phyloP scores from a whole-genome alignment of 2,329 filamentous ascomycete species.

The Amphichorda felina region DNA sequence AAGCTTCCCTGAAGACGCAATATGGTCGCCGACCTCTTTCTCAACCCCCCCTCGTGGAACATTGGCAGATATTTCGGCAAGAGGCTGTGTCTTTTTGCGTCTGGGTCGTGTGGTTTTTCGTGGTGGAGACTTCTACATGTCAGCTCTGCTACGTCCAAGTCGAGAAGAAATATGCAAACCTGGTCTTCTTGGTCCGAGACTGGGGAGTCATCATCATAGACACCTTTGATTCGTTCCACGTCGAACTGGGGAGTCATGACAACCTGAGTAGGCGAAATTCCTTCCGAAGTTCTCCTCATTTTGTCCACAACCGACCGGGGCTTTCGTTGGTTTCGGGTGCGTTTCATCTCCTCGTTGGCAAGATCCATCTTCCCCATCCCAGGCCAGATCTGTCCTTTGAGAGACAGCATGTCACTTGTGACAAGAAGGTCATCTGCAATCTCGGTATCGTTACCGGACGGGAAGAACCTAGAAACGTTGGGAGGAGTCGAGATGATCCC shows the following conservation, averaged over 20 bases:
- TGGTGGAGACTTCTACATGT: conserved; percentile 9
- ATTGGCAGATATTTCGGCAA: conserved; percentile 22
- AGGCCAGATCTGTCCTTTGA: conserved; percentile 65
- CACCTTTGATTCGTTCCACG: conserved; percentile 39
- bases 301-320: conserved; percentile 56
- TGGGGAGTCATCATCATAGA: conserved; percentile 46
- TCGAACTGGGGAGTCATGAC: conserved; percentile 45
- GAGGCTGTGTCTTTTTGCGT: conserved; percentile 17
- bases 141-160: neutral
- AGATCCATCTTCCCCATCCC: conserved; percentile 78
- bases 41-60: conserved; percentile 12
- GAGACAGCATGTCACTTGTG: conserved; percentile 20
- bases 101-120: conserved; percentile 16
- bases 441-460: conserved; percentile 15
- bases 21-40: neutral
- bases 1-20: neutral
- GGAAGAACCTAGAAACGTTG: conserved; percentile 15
- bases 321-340: conserved; percentile 70
- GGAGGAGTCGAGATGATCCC: conserved; percentile 3
- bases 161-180: conserved; percentile 22
- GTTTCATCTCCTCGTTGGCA: conserved; percentile 59
- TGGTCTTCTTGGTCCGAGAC: conserved; percentile 23
- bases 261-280: conserved; percentile 51
- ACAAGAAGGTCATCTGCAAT: conserved; percentile 13
- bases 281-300: conserved; percentile 52